A percentile compares a stretch with the other conserved stretches of the same genome.
Conservation (phyloP, 163 green algal species). For the Chlorella variabilis region DNA sequence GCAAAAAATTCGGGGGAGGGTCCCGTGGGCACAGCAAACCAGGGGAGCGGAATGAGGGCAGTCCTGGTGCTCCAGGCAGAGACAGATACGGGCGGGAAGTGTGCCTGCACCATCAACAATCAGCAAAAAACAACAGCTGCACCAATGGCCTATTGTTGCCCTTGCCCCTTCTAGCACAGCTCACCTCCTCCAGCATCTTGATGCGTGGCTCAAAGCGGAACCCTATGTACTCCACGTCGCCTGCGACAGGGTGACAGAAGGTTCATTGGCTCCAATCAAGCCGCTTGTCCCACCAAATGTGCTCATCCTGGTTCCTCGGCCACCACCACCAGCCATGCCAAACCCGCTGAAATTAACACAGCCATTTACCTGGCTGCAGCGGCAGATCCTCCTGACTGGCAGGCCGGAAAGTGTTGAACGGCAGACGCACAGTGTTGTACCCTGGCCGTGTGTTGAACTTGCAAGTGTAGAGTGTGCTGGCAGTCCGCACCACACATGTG, state of each 20-base stretch:
- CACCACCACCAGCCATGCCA: no score
- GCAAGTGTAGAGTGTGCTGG: constrained; percentile 60
- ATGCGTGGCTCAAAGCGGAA: constrained; percentile 72
- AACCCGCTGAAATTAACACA: no score
- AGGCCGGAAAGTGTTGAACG: constrained; percentile 79
- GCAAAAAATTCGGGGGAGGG: not conserved
- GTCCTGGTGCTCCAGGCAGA: no score
- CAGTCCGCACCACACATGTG: constrained; percentile 71
- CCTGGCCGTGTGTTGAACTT: constrained; percentile 69
- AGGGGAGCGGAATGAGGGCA: no score
- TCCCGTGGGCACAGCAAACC: not conserved
- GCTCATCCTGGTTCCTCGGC: no score
- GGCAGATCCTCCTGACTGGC: constrained; percentile 49
- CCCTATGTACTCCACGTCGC: constrained; percentile 54
- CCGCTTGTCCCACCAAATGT: no score
- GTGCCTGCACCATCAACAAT: no score
- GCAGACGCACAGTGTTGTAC: constrained; percentile 82
- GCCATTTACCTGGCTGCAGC: constrained; percentile 28
- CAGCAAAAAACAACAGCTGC: no score
- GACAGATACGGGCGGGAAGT: no score
- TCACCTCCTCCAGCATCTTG: constrained; percentile 41
- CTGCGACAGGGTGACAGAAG: no score
- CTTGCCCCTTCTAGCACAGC: not conserved
- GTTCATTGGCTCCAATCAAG: no score
- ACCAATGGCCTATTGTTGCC: no score